These are phyloP conservation scores for Phytophthora kernoviae DNA, from an alignment of 352 stramenopile genomes.

Conservation along the genomic window DNA sequence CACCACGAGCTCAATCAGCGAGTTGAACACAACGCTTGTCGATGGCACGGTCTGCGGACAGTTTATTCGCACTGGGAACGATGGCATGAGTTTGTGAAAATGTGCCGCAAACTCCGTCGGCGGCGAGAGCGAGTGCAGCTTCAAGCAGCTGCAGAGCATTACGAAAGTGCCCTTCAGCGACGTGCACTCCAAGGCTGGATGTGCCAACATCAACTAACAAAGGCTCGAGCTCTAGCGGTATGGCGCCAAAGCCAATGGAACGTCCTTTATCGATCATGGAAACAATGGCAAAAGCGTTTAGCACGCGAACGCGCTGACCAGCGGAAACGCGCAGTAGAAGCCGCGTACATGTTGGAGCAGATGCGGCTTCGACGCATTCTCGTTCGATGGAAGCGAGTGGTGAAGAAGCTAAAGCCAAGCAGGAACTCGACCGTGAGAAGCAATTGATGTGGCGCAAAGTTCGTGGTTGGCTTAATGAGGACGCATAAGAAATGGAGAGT, in stretches of 20 bases:
- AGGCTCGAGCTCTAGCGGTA: slow-evolving; percentile 30
- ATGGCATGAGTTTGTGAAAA: slow-evolving; percentile 45
- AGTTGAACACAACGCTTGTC: slow-evolving; percentile 33
- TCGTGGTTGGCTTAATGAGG: slow-evolving; percentile 62
- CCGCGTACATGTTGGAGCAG: slow-evolving; percentile 8
- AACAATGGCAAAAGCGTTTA: slow-evolving; percentile 30
- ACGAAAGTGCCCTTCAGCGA: slow-evolving; percentile 19
- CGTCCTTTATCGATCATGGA: slow-evolving; percentile 27
- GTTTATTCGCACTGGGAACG: slow-evolving; percentile 43
- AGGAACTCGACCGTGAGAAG: slow-evolving; percentile 51
- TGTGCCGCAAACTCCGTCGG: slow-evolving; percentile 18
- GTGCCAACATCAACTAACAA: slow-evolving; percentile 17
- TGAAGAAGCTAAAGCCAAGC: slow-evolving; percentile 30
- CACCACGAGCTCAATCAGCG: slow-evolving; percentile 32
- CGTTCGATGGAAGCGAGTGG: slow-evolving; percentile 34
- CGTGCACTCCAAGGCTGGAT: slow-evolving; percentile 23
- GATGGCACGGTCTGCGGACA: slow-evolving; percentile 53
- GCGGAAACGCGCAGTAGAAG: slow-evolving; percentile 11
- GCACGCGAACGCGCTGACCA: slow-evolving; percentile 14
- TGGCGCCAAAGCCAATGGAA: slow-evolving; percentile 43
- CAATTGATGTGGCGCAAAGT: slow-evolving; percentile 67
- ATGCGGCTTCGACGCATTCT: slow-evolving; percentile 29
- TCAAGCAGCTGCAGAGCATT: slow-evolving; percentile 22
- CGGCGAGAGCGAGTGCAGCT: slow-evolving; percentile 31
- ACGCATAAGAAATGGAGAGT: background rate